Percentiles rank a stretch among this genome's conserved stretches.
Evolutionary conservation across 73 alveolate genomes (phyloP).

Genomic region (Tetrahymena malaccensis): DNA sequence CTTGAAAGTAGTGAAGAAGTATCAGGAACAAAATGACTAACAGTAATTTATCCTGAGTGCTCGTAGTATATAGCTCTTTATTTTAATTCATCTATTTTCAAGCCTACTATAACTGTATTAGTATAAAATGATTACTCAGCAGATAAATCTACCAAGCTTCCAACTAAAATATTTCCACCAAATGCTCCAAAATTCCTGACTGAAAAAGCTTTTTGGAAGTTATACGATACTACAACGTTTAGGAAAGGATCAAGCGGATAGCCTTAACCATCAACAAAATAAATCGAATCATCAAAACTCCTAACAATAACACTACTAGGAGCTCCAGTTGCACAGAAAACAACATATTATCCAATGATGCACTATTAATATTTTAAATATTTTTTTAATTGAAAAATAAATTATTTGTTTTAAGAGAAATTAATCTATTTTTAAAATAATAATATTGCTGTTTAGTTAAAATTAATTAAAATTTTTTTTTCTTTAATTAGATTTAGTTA

Average conservation of each 20-base stretch:
- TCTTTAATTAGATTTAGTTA: too few species aligned
- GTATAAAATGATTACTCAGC: background rate
- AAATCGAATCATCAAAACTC: background rate
- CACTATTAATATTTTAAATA: background rate
- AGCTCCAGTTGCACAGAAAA: background rate
- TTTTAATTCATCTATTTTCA: background rate
- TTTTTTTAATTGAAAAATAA: background rate
- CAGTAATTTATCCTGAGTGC: background rate
- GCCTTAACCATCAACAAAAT: background rate
- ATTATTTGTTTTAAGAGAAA: too few species aligned
- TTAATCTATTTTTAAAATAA: too few species aligned
- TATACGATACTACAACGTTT: background rate
- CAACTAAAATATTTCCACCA: background rate
- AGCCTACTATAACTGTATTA: background rate
- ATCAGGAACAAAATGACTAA: background rate
- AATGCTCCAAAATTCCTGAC: background rate
- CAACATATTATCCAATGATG: background rate
- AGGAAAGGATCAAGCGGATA: background rate
- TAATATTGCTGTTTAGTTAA: too few species aligned
- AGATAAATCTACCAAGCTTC: background rate
- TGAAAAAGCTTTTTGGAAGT: background rate
- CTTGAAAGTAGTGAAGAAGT: background rate
- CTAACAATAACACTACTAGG: background rate
- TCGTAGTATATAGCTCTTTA: background rate
- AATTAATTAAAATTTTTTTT: too few species aligned